Conservation (phyloP, 2,329 filamentous ascomycete species). For the Colletotrichum magnum region DNA sequence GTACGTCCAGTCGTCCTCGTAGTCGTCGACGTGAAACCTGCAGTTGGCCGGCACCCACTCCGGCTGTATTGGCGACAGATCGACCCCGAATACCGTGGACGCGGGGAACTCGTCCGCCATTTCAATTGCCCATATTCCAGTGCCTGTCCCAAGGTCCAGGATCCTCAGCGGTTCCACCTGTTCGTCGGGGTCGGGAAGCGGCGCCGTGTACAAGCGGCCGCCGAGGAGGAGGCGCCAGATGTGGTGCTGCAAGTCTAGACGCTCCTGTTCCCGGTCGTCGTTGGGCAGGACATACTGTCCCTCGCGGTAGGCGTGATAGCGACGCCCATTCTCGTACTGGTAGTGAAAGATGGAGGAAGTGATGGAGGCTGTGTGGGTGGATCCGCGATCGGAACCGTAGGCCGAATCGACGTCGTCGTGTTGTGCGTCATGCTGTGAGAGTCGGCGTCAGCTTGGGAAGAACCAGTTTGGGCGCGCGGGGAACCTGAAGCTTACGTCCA, state of each 20-base stretch:
- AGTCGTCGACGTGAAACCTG: slow-evolving; percentile 76
- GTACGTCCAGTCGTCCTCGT: slow-evolving; percentile 65
- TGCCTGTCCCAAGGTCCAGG: slow-evolving; percentile 72
- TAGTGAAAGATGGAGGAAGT: slow-evolving; percentile 61
- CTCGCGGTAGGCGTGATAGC: slow-evolving; percentile 63
- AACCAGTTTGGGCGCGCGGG: neutral
- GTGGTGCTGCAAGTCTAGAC: slow-evolving; percentile 55
- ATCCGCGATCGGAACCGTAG: slow-evolving; percentile 51
- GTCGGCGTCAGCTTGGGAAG: slow-evolving; percentile 3
- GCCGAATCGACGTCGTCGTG: slow-evolving; percentile 49
- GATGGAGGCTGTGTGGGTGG: slow-evolving; percentile 52
- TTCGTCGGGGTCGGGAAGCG: slow-evolving; percentile 48
- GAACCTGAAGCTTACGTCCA: slow-evolving; percentile 43
- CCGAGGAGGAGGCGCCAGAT: slow-evolving; percentile 51
- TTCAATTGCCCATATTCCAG: slow-evolving; percentile 68
- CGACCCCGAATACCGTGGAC: slow-evolving; percentile 65
- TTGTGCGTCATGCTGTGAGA: slow-evolving; percentile 32
- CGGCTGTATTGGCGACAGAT: slow-evolving; percentile 72
- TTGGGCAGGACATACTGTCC: slow-evolving; percentile 52
- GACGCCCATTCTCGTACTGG: slow-evolving; percentile 62
- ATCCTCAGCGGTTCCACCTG: slow-evolving; percentile 53
- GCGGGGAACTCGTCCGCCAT: slow-evolving; percentile 64
- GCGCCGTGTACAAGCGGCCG: slow-evolving; percentile 48
- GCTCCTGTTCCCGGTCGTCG: slow-evolving; percentile 44
- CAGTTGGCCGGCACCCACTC: slow-evolving; percentile 71